Evolutionary conservation across 192 early-diverging fungal genomes (phyloP), one percentile per base, ranked within the genome.

Genomic region (Backusella westeae): DNA sequence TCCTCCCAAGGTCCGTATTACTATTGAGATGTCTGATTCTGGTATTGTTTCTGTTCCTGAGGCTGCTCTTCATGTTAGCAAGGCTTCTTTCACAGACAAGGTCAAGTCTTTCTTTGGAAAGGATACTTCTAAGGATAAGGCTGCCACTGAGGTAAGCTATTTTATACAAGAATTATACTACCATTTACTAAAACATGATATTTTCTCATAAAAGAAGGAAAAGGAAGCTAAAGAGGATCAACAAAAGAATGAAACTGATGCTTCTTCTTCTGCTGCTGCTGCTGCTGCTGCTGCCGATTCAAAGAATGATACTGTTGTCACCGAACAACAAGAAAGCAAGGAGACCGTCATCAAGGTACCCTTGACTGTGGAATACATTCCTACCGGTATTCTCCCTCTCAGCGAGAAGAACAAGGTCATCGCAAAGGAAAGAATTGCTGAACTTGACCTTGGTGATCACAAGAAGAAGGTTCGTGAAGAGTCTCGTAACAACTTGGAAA

Each of bases 401-500:
- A 67, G 67, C 29, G 53, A 41, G 10, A 67, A 65, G 34, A 63
- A 63, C 1, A 83, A 83, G 5, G 85, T 80, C 56, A 34, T 67
- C 10, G 80, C 76, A 4, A 76, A 79, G 21, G 74, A 78, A 32
- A 76, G 81, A 71, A 74, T 88, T 35, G 74, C 73, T 39, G 52
- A 63, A 2, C 85, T 99, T 85, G 96, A 99, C 75, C 73, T 80
- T 35, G 87, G 87, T 72, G 96, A 98, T 84, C 65, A 78, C 3
- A 78, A 84, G 19, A 93, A 93, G 72, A 86, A 85, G 38, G 87
- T 88, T 6, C 91, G 89, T 41, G 95, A 96, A 83, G 93, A 92
- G 78, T 94, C 96, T 23, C 81, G 88, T 46, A 99, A 99, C 85
- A 86, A 85, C 67, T 88, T 99, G 26, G 98, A 99, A 81, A 84